Conservation (phyloP, 2,329 filamentous ascomycete species). For the Rugonectria rugulosa region DNA sequence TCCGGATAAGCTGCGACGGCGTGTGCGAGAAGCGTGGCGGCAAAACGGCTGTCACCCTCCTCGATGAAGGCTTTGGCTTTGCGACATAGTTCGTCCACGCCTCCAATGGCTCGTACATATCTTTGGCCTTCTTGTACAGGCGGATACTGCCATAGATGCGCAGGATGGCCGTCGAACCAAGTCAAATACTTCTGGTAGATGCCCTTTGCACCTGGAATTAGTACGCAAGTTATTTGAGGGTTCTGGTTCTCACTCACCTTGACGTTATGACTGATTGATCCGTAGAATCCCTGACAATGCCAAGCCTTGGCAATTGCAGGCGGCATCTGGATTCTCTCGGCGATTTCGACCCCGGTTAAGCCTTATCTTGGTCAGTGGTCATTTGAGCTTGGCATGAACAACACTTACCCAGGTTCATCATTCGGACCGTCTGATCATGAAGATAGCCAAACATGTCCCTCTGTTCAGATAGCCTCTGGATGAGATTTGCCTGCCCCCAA, state of each 20-base stretch:
- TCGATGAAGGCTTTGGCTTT: slow-evolving; percentile 41
- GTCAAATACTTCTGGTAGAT: slow-evolving; percentile 33
- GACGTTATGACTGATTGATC: slow-evolving; percentile 48
- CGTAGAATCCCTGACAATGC: slow-evolving; percentile 46
- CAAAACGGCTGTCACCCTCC: slow-evolving; percentile 47
- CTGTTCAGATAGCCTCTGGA: slow-evolving; percentile 42
- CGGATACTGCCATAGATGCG: slow-evolving; percentile 10
- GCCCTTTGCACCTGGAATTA: background rate
- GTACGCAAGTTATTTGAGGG: too few relatives aligned
- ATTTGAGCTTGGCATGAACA: too few relatives aligned
- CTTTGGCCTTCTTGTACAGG: slow-evolving; percentile 40
- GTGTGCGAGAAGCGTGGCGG: slow-evolving; percentile 48
- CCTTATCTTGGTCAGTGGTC: slow-evolving; percentile 28
- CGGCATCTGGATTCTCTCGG: slow-evolving; percentile 46
- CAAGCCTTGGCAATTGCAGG: slow-evolving; percentile 31
- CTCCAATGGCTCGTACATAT: slow-evolving; percentile 49
- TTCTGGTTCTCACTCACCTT: slow-evolving; percentile 29
- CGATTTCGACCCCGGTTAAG: slow-evolving; percentile 48
- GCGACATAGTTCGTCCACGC: slow-evolving; percentile 39
- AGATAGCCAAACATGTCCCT: slow-evolving; percentile 50
- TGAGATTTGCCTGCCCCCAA: slow-evolving; percentile 42
- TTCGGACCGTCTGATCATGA: slow-evolving; percentile 49
- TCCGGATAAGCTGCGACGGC: slow-evolving; percentile 41
- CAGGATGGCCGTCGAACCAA: slow-evolving; percentile 35
- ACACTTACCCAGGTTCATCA: slow-evolving; percentile 41